Evolutionary conservation across 1,284 basidiomycete genomes (phyloP).

Genomic region (Testicularia cyperi): DNA sequence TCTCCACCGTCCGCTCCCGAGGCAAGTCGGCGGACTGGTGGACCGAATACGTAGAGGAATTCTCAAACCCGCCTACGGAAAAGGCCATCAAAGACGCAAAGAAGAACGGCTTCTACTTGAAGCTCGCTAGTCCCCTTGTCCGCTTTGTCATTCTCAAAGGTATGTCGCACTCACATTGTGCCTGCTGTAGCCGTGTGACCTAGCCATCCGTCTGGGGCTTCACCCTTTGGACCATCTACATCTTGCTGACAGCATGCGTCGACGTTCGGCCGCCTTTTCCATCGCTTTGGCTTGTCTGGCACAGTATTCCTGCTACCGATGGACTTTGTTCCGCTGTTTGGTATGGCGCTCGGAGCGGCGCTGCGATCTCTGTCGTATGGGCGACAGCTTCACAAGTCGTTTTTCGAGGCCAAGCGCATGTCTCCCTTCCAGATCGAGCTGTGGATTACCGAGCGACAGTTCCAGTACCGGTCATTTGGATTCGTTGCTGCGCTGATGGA

Average conservation of each 20-base stretch:
- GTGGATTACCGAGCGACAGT: slow-evolving; percentile 54
- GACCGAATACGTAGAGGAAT: slow-evolving; percentile 57
- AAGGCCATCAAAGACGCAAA: slow-evolving; percentile 46
- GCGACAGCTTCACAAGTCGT: slow-evolving; percentile 28
- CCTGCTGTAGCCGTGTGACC: no score
- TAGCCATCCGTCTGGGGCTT: no score
- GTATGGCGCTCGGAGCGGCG: slow-evolving; percentile 36
- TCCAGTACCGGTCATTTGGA: slow-evolving; percentile 51
- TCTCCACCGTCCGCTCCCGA: slow-evolving; percentile 45
- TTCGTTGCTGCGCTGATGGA: slow-evolving; percentile 51
- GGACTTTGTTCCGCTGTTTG: slow-evolving; percentile 54
- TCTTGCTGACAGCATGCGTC: no score
- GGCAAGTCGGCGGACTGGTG: slow-evolving; percentile 56
- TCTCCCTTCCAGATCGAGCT: slow-evolving; percentile 48
- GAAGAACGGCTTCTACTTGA: slow-evolving; percentile 44
- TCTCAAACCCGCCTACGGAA: slow-evolving; percentile 43
- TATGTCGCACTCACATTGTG: slow-evolving; percentile 3
- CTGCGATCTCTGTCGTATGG: slow-evolving; percentile 44
- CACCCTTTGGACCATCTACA: no score
- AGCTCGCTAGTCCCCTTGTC: slow-evolving; percentile 41
- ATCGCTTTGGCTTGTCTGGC: background rate
- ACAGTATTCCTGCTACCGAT: slow-evolving; percentile 46
- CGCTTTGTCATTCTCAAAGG: slow-evolving; percentile 43
- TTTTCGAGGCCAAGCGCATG: slow-evolving; percentile 57
- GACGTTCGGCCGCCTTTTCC: no score